Base-by-base conservation (phyloP, 495 filamentous ascomycete species). In the Aspergillus conjunctus region DNA sequence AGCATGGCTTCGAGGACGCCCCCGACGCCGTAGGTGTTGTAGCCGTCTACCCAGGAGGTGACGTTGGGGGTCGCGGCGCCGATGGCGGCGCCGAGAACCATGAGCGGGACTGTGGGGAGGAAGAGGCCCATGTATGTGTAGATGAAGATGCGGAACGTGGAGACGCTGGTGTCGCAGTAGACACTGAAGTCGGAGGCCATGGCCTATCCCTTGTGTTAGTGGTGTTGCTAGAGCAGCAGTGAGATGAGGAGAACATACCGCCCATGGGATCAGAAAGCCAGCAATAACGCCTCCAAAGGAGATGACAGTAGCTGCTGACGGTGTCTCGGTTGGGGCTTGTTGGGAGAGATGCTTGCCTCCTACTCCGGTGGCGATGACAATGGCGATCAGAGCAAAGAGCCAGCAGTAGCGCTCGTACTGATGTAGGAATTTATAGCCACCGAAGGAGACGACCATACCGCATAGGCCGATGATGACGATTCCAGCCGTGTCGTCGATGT, bases 1-100 rank as follows among this genome's bases (percentile, higher is more conserved):
- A 85, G 67, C 73, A 86, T 83, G 5, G 82, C 81, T 1, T 75
- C 83, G 21, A 86, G 70, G 9, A 84, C 78, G 31, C 83, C 83
- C 54, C 81, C 80, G 6, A 81, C 79, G 4, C 78, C 73, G 20
- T 76, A 76, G 15, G 64, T 49, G 9, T 75, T 68, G 66, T 81
- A 85, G 33, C 72, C 82, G 7, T 58, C 72, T 46, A 69, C 65
- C 83, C 79, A 85, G 50, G 51, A 68, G 20, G 43, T 67, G 63
- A 61, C 48, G 8, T 43, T 41, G 0, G 44, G 9, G 20, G 79
- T 74, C 0, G 79, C 73, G 3, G 78, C 79, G 15, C 70, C 77
- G 18, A 86, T 82, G 17, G 83, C 82, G 4, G 83, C 79, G 18
- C 83, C 83, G 0, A 86, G 73, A 15, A 73, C 67, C 74, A 85